Percentiles rank a stretch among this genome's conserved stretches.
phyloP scores from a whole-genome alignment of 2,329 filamentous ascomycete genomes.

The Coniochaeta prunicola region DNA sequence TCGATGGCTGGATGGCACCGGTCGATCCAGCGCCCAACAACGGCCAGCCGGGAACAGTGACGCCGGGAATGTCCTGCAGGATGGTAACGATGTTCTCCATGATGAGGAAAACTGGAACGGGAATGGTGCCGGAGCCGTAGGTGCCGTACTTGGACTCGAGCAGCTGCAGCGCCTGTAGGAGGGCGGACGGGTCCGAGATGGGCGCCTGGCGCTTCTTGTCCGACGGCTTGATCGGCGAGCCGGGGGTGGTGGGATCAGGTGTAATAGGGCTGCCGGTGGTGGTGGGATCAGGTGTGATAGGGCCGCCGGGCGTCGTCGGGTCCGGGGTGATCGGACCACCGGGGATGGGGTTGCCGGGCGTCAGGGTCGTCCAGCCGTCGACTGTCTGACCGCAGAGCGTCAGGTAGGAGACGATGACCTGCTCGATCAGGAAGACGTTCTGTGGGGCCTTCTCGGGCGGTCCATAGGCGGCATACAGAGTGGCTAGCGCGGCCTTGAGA shows the following conservation, averaged over 20 bases:
- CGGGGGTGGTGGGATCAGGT: conserved; percentile 16
- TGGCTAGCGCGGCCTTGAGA: conserved; percentile 14
- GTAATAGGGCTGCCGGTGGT: conserved; percentile 8
- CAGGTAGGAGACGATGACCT: conserved; percentile 16
- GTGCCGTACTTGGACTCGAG: conserved; percentile 15
- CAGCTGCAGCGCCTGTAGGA: conserved; percentile 11
- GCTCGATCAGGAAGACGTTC: conserved; percentile 18
- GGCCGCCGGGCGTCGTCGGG: conserved; percentile 16
- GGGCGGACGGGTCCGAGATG: conserved; percentile 8
- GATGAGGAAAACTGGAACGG: conserved; percentile 14
- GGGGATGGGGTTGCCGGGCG: conserved; percentile 17
- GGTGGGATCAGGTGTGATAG: conserved; percentile 15
- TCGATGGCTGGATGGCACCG: conserved; percentile 10
- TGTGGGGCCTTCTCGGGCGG: conserved; percentile 9
- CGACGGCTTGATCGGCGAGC: conserved; percentile 6
- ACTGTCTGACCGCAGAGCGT: conserved; percentile 15
- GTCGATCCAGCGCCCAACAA: conserved; percentile 12
- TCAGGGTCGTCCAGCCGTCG: conserved; percentile 15
- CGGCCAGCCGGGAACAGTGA: conserved; percentile 16
- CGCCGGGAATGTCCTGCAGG: conserved; percentile 13
- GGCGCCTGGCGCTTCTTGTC: conserved; percentile 1
- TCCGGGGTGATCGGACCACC: conserved; percentile 23
- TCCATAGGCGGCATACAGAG: conserved; percentile 15
- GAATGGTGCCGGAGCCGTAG: conserved; percentile 13
- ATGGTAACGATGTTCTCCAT: conserved; percentile 17